phyloP scores from a whole-genome alignment of 1,139 yeast genomes.

The Blastobotrys elegans region DNA sequence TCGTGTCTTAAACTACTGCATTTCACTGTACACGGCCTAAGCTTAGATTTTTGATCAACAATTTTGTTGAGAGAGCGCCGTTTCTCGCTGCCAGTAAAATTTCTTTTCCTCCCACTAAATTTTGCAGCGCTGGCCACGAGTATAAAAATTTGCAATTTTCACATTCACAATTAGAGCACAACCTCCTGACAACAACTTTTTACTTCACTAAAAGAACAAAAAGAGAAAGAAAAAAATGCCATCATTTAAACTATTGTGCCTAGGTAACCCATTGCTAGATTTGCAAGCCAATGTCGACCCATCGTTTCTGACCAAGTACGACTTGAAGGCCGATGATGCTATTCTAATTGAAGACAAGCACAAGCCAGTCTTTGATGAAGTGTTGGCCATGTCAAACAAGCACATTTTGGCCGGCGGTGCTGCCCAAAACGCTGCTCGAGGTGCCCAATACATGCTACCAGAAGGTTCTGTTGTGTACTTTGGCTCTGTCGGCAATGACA shows the following conservation, averaged over 20 bases:
- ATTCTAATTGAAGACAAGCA: conserved; percentile 86
- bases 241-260: conserved; percentile 56
- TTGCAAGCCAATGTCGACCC: conserved; percentile 75
- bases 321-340: conserved; percentile 87
- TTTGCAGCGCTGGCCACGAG: no score
- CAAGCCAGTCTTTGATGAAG: conserved; percentile 74
- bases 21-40: no score
- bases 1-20: no score
- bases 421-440: conserved; percentile 98
- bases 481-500: conserved; percentile 94
- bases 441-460: conserved; percentile 91
- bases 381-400: conserved; percentile 49
- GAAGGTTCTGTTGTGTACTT: conserved; percentile 80
- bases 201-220: not conserved
- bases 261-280: conserved; percentile 81
- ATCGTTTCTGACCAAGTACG: conserved; percentile 72
- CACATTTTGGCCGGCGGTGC: conserved; percentile 96
- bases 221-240: not conserved
- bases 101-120: no score
- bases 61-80: no score
- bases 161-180: no score
- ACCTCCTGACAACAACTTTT: not conserved
- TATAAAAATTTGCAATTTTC: no score
- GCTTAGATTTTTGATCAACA: no score
- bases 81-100: no score